A percentile compares a stretch with the other conserved stretches of the same genome.
Conservation (phyloP, 768 basidiomycete species). For the Scleroderma bovista region DNA sequence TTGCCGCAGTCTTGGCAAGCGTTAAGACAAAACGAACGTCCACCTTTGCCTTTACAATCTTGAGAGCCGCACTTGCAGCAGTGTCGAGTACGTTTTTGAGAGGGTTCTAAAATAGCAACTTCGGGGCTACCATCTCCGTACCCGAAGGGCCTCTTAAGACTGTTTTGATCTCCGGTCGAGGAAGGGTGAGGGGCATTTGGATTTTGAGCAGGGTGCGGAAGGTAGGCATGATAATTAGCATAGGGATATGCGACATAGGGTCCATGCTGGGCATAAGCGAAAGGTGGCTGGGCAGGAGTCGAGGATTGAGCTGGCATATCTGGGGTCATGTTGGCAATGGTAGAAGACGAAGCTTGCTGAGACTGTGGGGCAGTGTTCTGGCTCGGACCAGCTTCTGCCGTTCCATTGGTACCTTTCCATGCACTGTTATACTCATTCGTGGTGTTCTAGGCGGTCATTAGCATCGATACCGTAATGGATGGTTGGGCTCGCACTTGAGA, state of each 20-base stretch:
- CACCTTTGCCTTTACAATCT: slow-evolving; percentile 81
- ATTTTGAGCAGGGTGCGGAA: slow-evolving; percentile 19
- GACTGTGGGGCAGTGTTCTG: slow-evolving; percentile 13
- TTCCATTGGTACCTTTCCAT: slow-evolving; percentile 56
- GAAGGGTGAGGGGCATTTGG: slow-evolving; percentile 17
- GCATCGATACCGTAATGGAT: slow-evolving; percentile 1
- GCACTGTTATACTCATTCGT: slow-evolving; percentile 53
- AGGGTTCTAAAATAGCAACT: slow-evolving; percentile 31
- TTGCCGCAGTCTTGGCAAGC: slow-evolving; percentile 82
- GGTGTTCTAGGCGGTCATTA: slow-evolving; percentile 29
- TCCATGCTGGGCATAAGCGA: slow-evolving; percentile 25
- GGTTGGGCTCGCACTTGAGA: slow-evolving; percentile 21
- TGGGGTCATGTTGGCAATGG: slow-evolving; percentile 11
- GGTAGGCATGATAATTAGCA: slow-evolving; percentile 29
- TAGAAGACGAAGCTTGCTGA: slow-evolving; percentile 20
- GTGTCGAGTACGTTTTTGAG: slow-evolving; percentile 63
- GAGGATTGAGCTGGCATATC: slow-evolving; percentile 17
- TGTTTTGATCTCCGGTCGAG: slow-evolving; percentile 20
- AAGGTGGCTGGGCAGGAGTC: slow-evolving; percentile 23
- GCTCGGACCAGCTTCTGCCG: slow-evolving; percentile 27
- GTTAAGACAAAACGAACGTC: slow-evolving; percentile 65
- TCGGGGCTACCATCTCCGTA: slow-evolving; percentile 21
- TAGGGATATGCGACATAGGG: slow-evolving; percentile 35
- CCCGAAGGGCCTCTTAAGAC: slow-evolving; percentile 23
- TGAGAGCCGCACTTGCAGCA: slow-evolving; percentile 80